A percentile compares a stretch with the other conserved stretches of the same genome.
phyloP scores from a whole-genome alignment of 73 alveolate species.

The Paramecium tetraurelia region DNA sequence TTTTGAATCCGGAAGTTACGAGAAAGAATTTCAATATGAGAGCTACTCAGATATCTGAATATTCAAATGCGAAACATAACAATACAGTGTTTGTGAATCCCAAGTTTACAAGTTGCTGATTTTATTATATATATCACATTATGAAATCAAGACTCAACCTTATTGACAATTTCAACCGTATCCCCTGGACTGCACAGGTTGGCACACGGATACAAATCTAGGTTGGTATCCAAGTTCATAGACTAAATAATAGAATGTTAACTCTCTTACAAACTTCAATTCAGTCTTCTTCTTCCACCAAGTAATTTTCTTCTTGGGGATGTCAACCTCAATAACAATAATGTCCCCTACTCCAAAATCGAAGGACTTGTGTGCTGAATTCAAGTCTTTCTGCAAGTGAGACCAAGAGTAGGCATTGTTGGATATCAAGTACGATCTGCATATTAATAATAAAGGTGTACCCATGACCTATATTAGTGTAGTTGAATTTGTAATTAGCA shows the following conservation, averaged over 20 bases:
- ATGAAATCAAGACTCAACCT: conserved; percentile 3
- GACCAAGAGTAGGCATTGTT: conserved; percentile 51
- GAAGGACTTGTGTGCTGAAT: conserved; percentile 47
- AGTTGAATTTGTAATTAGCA: background rate
- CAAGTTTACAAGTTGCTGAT: conserved; percentile 64
- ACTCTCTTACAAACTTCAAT: background rate
- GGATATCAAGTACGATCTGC: conserved; percentile 8
- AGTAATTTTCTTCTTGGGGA: conserved; percentile 2
- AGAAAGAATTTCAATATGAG: conserved; percentile 56
- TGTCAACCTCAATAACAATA: conserved; percentile 11
- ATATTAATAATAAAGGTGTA: background rate
- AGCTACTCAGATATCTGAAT: conserved; percentile 62
- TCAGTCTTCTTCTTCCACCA: background rate
- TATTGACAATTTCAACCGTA: conserved; percentile 38
- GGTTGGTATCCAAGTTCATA: background rate
- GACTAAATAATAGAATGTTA: background rate
- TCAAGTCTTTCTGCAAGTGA: conserved; percentile 23
- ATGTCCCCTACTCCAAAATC: conserved; percentile 14
- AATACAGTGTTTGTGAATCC: conserved; percentile 64
- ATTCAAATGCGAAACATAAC: conserved; percentile 64
- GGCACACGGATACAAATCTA: conserved; percentile 37
- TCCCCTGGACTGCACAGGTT: conserved; percentile 51
- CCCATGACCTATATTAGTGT: conserved; percentile 40
- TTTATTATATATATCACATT: background rate
- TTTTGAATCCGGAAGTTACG: conserved; percentile 60